Conservation (phyloP, 2,329 filamentous ascomycete genomes). For the Sporothrix curviconia region DNA sequence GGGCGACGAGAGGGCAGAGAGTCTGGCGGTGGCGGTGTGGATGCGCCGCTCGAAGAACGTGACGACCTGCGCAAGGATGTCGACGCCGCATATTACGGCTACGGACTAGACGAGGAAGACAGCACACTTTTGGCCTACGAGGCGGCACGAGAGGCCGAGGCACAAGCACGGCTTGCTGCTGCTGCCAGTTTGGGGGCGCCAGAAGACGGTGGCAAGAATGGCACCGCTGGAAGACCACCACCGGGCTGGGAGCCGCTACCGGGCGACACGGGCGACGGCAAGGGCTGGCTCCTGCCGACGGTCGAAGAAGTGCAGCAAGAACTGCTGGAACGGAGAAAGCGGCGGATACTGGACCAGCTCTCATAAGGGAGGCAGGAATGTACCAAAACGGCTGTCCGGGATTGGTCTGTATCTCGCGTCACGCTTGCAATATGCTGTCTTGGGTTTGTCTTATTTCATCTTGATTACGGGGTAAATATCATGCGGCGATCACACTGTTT, state of each 20-base stretch:
- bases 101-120: conserved; percentile 87
- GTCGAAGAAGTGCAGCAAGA: conserved; percentile 92
- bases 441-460: too few relatives aligned
- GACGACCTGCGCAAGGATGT: conserved; percentile 69
- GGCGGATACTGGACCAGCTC: conserved; percentile 72
- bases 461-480: too few relatives aligned
- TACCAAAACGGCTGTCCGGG: too few relatives aligned
- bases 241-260: conserved; percentile 79
- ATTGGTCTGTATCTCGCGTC: too few relatives aligned
- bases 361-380: neutral
- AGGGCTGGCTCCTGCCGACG: conserved; percentile 75
- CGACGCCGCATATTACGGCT: conserved; percentile 93
- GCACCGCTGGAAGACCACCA: conserved; percentile 50
- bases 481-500: too few relatives aligned
- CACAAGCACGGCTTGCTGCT: conserved; percentile 59
- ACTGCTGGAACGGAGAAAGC: conserved; percentile 75
- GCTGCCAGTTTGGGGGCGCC: conserved; percentile 31
- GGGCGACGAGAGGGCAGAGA: conserved; percentile 28
- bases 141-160: conserved; percentile 73
- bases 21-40: conserved; percentile 19
- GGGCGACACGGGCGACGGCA: conserved; percentile 77
- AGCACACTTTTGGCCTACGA: conserved; percentile 75
- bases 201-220: neutral
- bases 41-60: conserved; percentile 52
- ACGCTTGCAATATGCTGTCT: too few relatives aligned